Percentiles rank a stretch among this genome's conserved stretches.
These are phyloP conservation scores for Daldinia sp. DNA, from an alignment of 2,329 filamentous ascomycete species.

Conservation along the genomic window DNA sequence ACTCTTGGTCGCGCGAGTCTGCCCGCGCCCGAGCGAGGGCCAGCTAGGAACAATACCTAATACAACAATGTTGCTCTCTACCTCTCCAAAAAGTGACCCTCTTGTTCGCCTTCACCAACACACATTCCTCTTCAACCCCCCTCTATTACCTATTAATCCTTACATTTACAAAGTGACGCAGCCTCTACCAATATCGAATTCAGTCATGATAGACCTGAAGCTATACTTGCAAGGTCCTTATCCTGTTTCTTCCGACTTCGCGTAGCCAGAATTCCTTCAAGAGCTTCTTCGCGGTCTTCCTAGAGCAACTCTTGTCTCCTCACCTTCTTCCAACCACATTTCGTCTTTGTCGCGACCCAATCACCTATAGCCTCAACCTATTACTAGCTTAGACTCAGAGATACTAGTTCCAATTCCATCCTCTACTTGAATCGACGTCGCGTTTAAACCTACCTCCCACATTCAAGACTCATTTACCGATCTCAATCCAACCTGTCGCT, in stretches of 20 bases:
- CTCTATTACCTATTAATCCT: conserved; percentile 33
- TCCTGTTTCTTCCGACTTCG: conserved; percentile 45
- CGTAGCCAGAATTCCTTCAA: conserved; percentile 43
- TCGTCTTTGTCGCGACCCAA: conserved; percentile 55
- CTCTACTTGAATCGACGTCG: conserved; percentile 11
- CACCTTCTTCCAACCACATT: conserved; percentile 45
- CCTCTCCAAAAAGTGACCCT: conserved; percentile 42
- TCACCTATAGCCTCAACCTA: conserved; percentile 42
- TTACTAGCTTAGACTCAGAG: conserved; percentile 12
- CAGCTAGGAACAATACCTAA: conserved; percentile 31
- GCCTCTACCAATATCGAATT: conserved; percentile 31
- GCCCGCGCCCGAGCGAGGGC: conserved; percentile 37
- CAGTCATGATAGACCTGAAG: conserved; percentile 42
- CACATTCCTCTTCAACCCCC: conserved; percentile 20
- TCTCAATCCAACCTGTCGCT: conserved; percentile 33
- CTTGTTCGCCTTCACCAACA: conserved; percentile 38
- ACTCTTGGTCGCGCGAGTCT: conserved; percentile 34
- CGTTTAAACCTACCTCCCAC: conserved; percentile 24
- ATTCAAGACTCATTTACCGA: conserved; percentile 25
- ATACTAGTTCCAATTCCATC: conserved; percentile 19
- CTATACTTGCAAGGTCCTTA: conserved; percentile 36
- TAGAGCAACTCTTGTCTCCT: conserved; percentile 42
- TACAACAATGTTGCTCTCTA: conserved; percentile 35
- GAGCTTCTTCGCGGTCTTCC: conserved; percentile 40
- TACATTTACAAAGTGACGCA: conserved; percentile 17